Evolutionary conservation across 148 eudicot species (phyloP).

Genomic region (Talinum fruticosum): DNA sequence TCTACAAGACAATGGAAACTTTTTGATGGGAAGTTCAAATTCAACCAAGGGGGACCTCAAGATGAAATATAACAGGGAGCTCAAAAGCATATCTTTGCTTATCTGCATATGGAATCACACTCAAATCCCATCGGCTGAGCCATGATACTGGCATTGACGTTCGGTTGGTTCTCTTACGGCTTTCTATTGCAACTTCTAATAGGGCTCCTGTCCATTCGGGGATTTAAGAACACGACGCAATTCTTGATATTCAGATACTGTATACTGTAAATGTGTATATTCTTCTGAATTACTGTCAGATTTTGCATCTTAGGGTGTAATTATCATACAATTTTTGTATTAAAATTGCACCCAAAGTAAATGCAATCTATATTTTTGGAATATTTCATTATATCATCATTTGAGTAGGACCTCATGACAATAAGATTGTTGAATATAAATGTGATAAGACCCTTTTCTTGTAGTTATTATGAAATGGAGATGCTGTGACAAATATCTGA

Average conservation of each 20-base stretch:
- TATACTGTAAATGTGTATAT: constrained; percentile 29
- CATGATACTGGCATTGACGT: background rate
- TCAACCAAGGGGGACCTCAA: background rate
- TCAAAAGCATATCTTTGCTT: constrained; percentile 5
- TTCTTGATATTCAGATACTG: background rate
- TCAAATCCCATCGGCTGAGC: background rate
- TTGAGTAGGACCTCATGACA: background rate
- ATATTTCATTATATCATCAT: background rate
- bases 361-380: background rate
- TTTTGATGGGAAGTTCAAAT: background rate
- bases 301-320: constrained; percentile 24
- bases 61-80: background rate
- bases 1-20: background rate
- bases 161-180: constrained; percentile 7
- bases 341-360: constrained; percentile 14
- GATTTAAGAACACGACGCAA: background rate
- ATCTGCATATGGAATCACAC: background rate
- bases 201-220: background rate
- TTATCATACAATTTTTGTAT: constrained; percentile 19
- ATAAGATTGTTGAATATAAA: background rate
- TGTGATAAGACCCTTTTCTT: background rate
- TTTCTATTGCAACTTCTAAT: background rate
- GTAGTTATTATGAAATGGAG: background rate
- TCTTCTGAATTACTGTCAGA: constrained; percentile 23
- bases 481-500: background rate